phyloP scores from a whole-genome alignment of 225 moss, liverwort and hornwort genomes.

The Bryoerythrophyllum caledonicum region DNA sequence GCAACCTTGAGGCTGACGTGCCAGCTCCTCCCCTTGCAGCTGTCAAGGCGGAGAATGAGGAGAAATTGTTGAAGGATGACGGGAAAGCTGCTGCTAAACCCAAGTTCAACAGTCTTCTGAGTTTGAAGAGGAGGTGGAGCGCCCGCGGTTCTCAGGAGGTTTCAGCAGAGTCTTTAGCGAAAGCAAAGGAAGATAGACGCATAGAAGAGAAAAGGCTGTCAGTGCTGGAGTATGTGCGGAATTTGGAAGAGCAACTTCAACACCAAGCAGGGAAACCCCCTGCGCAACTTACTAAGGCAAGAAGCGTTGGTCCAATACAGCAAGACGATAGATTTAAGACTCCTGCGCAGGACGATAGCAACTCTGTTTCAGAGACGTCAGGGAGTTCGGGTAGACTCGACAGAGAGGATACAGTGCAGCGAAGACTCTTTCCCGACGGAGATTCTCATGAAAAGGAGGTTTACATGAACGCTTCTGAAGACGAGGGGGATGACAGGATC shows the following conservation, averaged over 20 bases:
- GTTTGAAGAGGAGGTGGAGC: constrained; percentile 38
- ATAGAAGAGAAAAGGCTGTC: constrained; percentile 69
- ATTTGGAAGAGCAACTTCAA: constrained; percentile 80
- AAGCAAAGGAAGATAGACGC: constrained; percentile 47
- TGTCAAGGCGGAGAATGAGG: constrained; percentile 17
- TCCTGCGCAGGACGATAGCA: constrained; percentile 7
- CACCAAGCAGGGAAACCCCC: constrained; percentile 45
- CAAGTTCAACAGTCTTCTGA: constrained; percentile 28
- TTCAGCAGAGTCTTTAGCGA: constrained; percentile 24
- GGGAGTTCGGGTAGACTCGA: constrained; percentile 7
- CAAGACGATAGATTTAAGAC: constrained; percentile 15
- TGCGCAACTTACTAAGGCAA: constrained; percentile 27
- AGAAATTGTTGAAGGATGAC: constrained; percentile 19
- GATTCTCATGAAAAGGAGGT: constrained; percentile 6
- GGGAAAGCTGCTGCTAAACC: constrained; percentile 8
- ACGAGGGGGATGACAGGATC: constrained; percentile 4
- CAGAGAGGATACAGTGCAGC: constrained; percentile 30
- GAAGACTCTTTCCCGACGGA: constrained; percentile 25
- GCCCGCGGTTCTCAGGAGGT: constrained; percentile 25
- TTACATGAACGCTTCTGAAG: neutral
- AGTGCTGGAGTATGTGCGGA: constrained; percentile 78
- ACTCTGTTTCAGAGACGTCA: constrained; percentile 16
- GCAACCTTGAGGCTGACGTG: constrained; percentile 1
- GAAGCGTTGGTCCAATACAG: constrained; percentile 21
- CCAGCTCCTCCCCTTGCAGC: constrained; percentile 3